Base-by-base conservation (phyloP, 768 basidiomycete species). In the Daedalea quercina region DNA sequence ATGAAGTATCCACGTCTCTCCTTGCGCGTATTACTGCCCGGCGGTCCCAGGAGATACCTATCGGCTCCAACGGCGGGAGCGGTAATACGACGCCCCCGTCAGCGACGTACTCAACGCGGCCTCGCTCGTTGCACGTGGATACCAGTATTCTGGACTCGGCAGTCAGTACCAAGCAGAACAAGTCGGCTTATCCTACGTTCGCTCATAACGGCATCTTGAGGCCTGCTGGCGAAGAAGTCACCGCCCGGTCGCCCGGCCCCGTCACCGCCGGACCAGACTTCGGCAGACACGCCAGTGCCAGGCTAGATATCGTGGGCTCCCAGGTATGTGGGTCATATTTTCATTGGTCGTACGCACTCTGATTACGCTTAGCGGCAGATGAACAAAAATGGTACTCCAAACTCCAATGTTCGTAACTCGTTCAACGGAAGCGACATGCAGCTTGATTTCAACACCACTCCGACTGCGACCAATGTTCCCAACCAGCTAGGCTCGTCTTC, bases 221-320 rank as follows among this genome's bases (percentile, higher is more conserved):
- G 50, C 77, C 78, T 19, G 70, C 80, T 13, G 74, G 76, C 44
- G 86, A 87, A 43, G 81, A 80, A 46, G 67, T 77, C 24, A 69
- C 78, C 19, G 74, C 78, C 54, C 81, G 86, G 65, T 87, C 85
- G 20, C 87, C 88, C 52, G 85, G 82, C 46, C 90, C 89, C 33
- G 79, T 89, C 56, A 92, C 89, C 53, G 89, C 89, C 53, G 90
- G 88, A 47, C 90, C 89, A 57, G 89, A 91, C 69, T 73, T 92
- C 42, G 89, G 90, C 60, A 76, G 90, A 60, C 85, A 89, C 62
- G 83, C 80, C 62, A 77, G 77, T 58, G 78, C 82, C 20, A 77
- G 87, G 40, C 65, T 82, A 59, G 87, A 87, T 64, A 89, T 87
- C 60, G 89, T 49, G 80, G 85, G 31, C 82, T 80, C 66, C 57